A percentile compares a stretch with the other conserved stretches of the same genome.
Evolutionary conservation across 208 protist species (phyloP).

Genomic region (Blastocrithidia nonstop): DNA sequence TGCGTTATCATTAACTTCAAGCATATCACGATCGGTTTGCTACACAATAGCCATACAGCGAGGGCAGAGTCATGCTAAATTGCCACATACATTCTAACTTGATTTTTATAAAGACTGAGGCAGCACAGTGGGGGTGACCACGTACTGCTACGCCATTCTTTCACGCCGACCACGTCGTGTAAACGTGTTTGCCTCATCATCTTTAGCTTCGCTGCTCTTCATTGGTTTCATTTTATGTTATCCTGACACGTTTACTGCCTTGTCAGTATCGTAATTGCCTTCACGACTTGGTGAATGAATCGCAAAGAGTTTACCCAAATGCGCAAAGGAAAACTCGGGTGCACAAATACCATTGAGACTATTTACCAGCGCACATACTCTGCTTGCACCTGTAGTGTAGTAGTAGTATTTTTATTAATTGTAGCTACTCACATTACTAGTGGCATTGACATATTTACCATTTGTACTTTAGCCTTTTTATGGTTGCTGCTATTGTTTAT

Average conservation of each 20-base stretch:
- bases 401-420: background rate
- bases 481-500: background rate
- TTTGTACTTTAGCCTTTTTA: background rate
- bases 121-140: conserved; percentile 30
- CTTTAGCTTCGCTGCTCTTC: too few species aligned
- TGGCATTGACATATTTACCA: conserved; percentile 1
- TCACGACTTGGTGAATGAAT: too few species aligned
- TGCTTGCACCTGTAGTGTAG: conserved; percentile 1
- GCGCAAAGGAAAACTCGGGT: background rate
- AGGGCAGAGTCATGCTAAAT: conserved; percentile 57
- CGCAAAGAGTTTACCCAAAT: background rate
- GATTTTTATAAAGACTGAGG: conserved; percentile 1
- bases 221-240: too few species aligned
- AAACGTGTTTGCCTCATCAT: background rate
- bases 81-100: background rate
- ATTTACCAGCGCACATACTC: background rate
- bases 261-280: too few species aligned
- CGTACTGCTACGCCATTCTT: conserved; percentile 41
- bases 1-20: conserved; percentile 1
- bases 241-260: too few species aligned
- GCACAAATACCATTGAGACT: background rate
- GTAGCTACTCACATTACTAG: background rate
- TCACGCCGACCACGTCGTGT: conserved; percentile 13
- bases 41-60: conserved; percentile 43
- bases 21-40: conserved; percentile 10